A percentile compares a stretch with the other conserved stretches of the same genome.
Evolutionary conservation across 202 grass and related monocot species (phyloP).

Genomic region (Carex arenaria): DNA sequence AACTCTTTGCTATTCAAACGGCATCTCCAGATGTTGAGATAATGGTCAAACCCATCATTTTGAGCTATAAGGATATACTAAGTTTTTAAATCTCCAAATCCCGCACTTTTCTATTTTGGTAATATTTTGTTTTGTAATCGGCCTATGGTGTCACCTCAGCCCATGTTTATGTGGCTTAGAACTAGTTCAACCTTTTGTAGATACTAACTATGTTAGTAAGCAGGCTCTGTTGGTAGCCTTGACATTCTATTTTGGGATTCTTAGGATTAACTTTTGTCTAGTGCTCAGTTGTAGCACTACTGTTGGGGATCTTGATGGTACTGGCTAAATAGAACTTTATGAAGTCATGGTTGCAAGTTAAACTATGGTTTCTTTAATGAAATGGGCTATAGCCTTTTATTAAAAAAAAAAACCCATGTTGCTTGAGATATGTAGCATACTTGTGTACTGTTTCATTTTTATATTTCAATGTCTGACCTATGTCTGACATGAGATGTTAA

Average conservation of each 20-base stretch:
- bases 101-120: background rate
- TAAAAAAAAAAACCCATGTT: background rate
- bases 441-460: background rate
- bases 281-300: too few relatives aligned
- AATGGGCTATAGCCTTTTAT: too few relatives aligned
- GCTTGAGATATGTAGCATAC: background rate
- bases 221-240: too few relatives aligned
- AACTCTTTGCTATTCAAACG: slow-evolving; percentile 18
- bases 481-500: background rate
- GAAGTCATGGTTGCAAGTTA: too few relatives aligned
- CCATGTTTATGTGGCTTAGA: too few relatives aligned
- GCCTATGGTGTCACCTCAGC: background rate
- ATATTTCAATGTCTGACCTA: background rate
- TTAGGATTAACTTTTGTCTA: too few relatives aligned
- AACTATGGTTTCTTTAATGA: too few relatives aligned
- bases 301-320: too few relatives aligned
- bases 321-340: too few relatives aligned
- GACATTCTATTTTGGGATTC: too few relatives aligned
- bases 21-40: slow-evolving; percentile 21
- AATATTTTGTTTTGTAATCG: background rate
- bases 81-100: background rate
- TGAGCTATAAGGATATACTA: background rate
- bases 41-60: background rate
- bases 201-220: too few relatives aligned
- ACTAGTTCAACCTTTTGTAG: too few relatives aligned